Evolutionary conservation across 2,329 filamentous ascomycete genomes (phyloP).

Genomic region (Talaromyces amestolkiae): DNA sequence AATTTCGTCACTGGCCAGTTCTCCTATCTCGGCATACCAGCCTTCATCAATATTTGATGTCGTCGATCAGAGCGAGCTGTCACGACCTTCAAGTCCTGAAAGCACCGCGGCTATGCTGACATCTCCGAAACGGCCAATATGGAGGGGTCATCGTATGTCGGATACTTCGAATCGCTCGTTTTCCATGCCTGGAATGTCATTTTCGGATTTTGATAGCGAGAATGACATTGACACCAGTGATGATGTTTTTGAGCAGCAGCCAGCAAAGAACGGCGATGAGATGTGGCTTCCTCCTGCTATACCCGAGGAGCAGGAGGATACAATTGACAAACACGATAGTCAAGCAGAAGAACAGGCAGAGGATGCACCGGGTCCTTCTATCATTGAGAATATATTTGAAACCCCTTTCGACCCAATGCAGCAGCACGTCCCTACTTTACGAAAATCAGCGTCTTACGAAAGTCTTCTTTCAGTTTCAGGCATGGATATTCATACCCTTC

Average conservation of each 20-base stretch:
- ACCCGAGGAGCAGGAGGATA: slow-evolving; percentile 40
- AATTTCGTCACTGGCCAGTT: slow-evolving; percentile 73
- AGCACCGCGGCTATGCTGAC: slow-evolving; percentile 59
- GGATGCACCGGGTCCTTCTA: slow-evolving; percentile 21
- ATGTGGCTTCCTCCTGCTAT: slow-evolving; percentile 34
- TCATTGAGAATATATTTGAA: slow-evolving; percentile 22
- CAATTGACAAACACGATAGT: slow-evolving; percentile 18
- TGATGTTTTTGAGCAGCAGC: slow-evolving; percentile 1
- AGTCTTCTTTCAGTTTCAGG: slow-evolving; percentile 83
- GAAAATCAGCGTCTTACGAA: slow-evolving; percentile 74
- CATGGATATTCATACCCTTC: slow-evolving; percentile 84
- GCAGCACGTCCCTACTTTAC: slow-evolving; percentile 46
- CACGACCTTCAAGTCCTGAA: slow-evolving; percentile 76
- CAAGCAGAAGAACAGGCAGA: not conserved
- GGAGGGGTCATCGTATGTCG: slow-evolving; percentile 55
- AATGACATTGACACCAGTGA: slow-evolving; percentile 19
- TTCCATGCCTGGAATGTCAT: slow-evolving; percentile 17
- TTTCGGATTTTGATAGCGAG: not conserved
- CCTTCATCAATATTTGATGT: slow-evolving; percentile 77
- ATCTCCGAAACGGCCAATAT: slow-evolving; percentile 63
- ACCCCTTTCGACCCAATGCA: slow-evolving; percentile 29
- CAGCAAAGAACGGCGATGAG: slow-evolving; percentile 19
- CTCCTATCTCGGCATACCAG: slow-evolving; percentile 71
- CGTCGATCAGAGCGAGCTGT: slow-evolving; percentile 63
- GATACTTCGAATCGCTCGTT: slow-evolving; percentile 52